Base-by-base conservation (phyloP, 345 rosid genomes). In the Zanthoxylum bungeanum region DNA sequence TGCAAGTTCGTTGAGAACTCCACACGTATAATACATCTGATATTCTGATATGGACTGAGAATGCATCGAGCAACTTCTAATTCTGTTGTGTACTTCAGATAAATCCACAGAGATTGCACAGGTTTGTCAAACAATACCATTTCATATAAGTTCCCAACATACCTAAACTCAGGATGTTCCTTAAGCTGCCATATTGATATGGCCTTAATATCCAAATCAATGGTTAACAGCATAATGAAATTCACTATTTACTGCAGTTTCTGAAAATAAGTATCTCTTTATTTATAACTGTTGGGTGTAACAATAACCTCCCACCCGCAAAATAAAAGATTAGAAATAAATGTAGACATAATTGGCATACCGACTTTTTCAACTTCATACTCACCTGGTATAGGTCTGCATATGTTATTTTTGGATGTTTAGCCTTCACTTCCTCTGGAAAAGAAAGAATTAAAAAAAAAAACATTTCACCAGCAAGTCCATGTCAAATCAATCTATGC, bases 391-490 rank as follows among this genome's bases (percentile, higher is more conserved):
- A 89, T 5, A 89, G 73, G 65, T 94, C 97, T 3, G 97, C 97
- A 57, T 92, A 89, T 0, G 97, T 83, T 70, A 94, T 85, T 77
- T 87, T 94, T 0, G 90, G 93, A 81, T 87, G 84, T 65, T 89
- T 90, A 69, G 85, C 84, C 81, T 90, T 94, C 83, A 94, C 91
- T 30, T 79, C 86, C 81, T 92, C 98, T 94, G 85, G 6, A 60
- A 64, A 61, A 62, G 27, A 2, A 34, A n/a, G n/a, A n/a, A n/a
- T n/a, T n/a, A 37, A 66, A 30, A 66, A 56, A 60, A 60, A 49
- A 36, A 37, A 22, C 24, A 34, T 19, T 56, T 39, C 17, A 34
- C 22, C 36, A n/a, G 33, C 12, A 62, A 52, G 6, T 31, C 24
- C 46, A 68, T 25, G 30, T 1, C 44, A 47, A 30, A 16, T 42